Conservation (phyloP, 768 basidiomycete genomes). For the Lactarius sanguifluus region DNA sequence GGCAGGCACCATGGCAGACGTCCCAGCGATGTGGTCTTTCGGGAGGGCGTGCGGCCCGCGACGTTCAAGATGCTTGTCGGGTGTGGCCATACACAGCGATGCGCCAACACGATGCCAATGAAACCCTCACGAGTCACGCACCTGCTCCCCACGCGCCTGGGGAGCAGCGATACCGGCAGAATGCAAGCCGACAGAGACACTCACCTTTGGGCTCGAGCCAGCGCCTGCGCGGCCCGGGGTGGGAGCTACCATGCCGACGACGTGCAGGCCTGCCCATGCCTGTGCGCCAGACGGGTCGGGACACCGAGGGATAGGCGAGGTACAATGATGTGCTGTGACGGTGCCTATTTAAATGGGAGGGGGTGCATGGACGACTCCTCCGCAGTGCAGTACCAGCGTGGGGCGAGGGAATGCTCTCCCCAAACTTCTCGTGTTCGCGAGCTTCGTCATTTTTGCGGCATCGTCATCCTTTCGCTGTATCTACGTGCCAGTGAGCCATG, state of each 20-base stretch:
- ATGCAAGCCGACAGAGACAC: constrained; percentile 69
- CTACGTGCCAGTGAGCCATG: too few species aligned
- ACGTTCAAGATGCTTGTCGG: constrained; percentile 89
- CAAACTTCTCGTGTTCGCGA: too few species aligned
- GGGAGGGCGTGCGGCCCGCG: constrained; percentile 76
- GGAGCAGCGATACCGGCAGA: constrained; percentile 36
- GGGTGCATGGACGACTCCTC: constrained; percentile 46
- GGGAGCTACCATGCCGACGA: constrained; percentile 89
- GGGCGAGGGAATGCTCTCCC: constrained; percentile 41
- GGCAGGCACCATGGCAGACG: constrained; percentile 56
- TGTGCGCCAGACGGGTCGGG: constrained; percentile 53
- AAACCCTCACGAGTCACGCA: constrained; percentile 71
- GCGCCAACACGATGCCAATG: constrained; percentile 95
- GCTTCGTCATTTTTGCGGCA: too few species aligned
- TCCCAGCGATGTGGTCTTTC: constrained; percentile 51
- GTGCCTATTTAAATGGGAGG: constrained; percentile 38
- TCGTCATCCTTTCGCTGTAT: too few species aligned
- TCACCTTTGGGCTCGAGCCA: constrained; percentile 84
- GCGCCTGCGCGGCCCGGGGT: constrained; percentile 60
- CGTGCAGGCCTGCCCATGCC: constrained; percentile 74
- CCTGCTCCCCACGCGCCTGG: constrained; percentile 61
- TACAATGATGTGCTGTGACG: constrained; percentile 54
- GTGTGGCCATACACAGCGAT: constrained; percentile 90
- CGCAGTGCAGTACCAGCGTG: constrained; percentile 83
- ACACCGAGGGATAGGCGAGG: constrained; percentile 57